phyloP scores from a whole-genome alignment of 768 basidiomycete species.

The Ramaria sp. region DNA sequence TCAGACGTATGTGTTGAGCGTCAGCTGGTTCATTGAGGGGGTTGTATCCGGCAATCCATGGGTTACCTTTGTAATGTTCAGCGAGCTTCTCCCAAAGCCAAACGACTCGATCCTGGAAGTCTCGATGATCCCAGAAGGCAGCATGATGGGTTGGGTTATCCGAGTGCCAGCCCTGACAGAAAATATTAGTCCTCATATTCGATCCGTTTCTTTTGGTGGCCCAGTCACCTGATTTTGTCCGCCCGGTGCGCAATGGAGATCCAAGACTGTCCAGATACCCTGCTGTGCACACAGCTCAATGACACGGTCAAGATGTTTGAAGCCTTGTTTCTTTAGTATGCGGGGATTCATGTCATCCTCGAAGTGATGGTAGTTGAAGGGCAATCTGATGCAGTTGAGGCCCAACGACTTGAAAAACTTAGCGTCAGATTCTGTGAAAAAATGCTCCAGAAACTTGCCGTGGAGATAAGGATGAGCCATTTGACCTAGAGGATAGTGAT shows the following conservation, averaged over 20 bases:
- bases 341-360: constrained; percentile 77
- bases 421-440: constrained; percentile 69
- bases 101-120: constrained; percentile 70
- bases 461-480: background rate
- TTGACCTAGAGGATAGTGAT: background rate
- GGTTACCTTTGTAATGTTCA: constrained; percentile 61
- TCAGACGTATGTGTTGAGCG: constrained; percentile 47
- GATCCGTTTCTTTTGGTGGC: no score
- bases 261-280: constrained; percentile 71
- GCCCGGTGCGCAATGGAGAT: constrained; percentile 53
- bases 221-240: constrained; percentile 15
- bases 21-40: constrained; percentile 80
- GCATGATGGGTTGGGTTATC: constrained; percentile 57
- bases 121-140: constrained; percentile 74
- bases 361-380: constrained; percentile 68
- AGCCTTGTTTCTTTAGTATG: constrained; percentile 60
- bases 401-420: constrained; percentile 69
- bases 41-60: constrained; percentile 83
- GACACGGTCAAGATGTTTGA: constrained; percentile 77
- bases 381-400: constrained; percentile 67
- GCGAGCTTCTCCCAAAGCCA: constrained; percentile 75
- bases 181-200: no score
- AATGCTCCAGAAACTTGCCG: constrained; percentile 66
- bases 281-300: constrained; percentile 64
- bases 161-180: constrained; percentile 75